These are phyloP conservation scores for Plantago coronopus DNA, from an alignment of 305 asterid species.

Conservation along the genomic window DNA sequence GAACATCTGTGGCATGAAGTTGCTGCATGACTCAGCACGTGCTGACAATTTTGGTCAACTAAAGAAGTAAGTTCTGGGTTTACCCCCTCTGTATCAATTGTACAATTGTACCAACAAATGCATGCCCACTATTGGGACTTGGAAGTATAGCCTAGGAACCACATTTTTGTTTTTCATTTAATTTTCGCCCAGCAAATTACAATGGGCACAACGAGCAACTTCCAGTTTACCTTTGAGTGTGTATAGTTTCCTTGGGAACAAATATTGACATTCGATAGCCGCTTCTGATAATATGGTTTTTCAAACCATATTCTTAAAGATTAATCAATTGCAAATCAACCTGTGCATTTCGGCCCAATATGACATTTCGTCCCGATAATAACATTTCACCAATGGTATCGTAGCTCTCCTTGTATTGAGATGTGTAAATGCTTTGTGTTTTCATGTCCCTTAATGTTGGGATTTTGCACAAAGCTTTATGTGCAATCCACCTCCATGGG, in stretches of 20 bases:
- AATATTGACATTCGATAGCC: too few relatives aligned
- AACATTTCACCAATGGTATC: background rate
- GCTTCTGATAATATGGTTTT: too few relatives aligned
- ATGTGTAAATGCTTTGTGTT: background rate
- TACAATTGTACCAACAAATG: background rate
- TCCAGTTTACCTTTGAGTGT: background rate
- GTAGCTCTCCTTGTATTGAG: background rate
- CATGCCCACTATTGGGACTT: background rate
- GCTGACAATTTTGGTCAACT: slow-evolving; percentile 1
- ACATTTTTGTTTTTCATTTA: background rate
- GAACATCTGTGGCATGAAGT: slow-evolving; percentile 13
- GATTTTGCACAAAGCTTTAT: too few relatives aligned
- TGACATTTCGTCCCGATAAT: too few relatives aligned
- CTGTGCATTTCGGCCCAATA: too few relatives aligned
- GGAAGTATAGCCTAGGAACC: background rate
- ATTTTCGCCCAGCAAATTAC: background rate
- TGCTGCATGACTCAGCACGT: slow-evolving; percentile 4
- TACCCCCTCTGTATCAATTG: background rate
- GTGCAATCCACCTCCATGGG: too few relatives aligned
- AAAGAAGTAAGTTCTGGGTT: background rate
- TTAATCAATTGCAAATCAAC: background rate
- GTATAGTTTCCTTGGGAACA: too few relatives aligned
- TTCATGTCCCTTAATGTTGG: too few relatives aligned
- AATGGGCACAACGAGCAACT: background rate
- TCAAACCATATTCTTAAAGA: too few relatives aligned